These are phyloP conservation scores for Globisporangium emineosum DNA, from an alignment of 352 stramenopile genomes.

Conservation along the genomic window DNA sequence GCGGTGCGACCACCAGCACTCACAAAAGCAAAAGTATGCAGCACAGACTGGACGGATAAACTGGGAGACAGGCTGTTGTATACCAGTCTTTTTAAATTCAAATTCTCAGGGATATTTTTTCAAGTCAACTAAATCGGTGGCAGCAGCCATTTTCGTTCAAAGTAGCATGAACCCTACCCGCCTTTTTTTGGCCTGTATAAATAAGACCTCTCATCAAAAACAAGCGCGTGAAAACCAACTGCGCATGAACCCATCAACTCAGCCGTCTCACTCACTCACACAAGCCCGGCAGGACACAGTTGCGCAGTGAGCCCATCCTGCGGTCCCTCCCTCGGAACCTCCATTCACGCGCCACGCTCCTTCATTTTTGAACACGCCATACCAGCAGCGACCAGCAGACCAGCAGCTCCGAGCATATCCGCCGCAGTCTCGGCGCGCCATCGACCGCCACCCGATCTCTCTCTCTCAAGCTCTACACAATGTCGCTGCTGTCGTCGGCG, in stretches of 20 bases:
- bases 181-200: background rate
- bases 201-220: background rate
- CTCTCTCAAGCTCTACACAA: background rate
- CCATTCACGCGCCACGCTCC: background rate
- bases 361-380: conserved; percentile 1
- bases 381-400: background rate
- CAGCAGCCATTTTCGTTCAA: background rate
- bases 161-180: too few relatives aligned
- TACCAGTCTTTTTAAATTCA: too few relatives aligned
- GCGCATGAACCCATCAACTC: background rate
- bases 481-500: conserved; percentile 4
- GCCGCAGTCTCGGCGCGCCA: too few relatives aligned
- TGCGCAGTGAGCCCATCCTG: background rate
- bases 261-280: background rate
- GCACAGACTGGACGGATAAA: too few relatives aligned
- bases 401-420: too few relatives aligned
- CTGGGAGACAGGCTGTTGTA: too few relatives aligned
- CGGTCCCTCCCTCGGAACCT: conserved; percentile 5
- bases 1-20: too few relatives aligned
- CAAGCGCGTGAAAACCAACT: background rate
- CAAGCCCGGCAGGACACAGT: background rate
- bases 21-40: too few relatives aligned
- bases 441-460: background rate
- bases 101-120: too few relatives aligned
- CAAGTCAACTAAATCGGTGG: too few relatives aligned